Evolutionary conservation across 1,284 basidiomycete species (phyloP).

Genomic region (Malassezia psittaci): DNA sequence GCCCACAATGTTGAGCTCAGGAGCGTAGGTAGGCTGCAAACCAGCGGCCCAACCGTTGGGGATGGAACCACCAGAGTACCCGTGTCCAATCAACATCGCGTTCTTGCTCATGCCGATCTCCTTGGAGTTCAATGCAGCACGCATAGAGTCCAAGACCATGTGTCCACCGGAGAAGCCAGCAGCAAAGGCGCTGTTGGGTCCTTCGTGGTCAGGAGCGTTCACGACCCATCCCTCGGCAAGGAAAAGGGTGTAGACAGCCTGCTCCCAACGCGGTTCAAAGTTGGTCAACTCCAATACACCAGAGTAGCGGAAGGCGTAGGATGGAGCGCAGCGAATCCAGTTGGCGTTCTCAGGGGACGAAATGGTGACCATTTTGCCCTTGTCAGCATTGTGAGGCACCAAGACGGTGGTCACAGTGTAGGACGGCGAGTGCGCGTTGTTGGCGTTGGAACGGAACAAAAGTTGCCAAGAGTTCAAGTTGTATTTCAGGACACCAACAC

Average conservation of each 20-base stretch:
- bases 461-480: constrained; percentile 26
- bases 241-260: constrained; percentile 29
- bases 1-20: constrained; percentile 33
- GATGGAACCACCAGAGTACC: constrained; percentile 34
- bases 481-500: constrained; percentile 14
- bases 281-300: constrained; percentile 20
- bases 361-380: constrained; percentile 3
- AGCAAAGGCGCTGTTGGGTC: constrained; percentile 23
- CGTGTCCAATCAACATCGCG: constrained; percentile 26
- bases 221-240: constrained; percentile 38
- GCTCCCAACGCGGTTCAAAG: constrained; percentile 25
- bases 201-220: constrained; percentile 35
- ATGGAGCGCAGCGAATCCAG: constrained; percentile 26
- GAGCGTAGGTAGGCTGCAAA: constrained; percentile 23
- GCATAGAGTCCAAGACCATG: constrained; percentile 30
- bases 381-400: constrained; percentile 22
- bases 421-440: constrained; percentile 3
- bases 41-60: constrained; percentile 27
- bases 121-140: constrained; percentile 22
- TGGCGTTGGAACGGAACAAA: constrained; percentile 22
- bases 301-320: constrained; percentile 22
- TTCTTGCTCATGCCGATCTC: constrained; percentile 19
- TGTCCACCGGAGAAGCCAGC: constrained; percentile 30
- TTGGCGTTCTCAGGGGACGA: constrained; percentile 28
- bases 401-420: constrained; percentile 29